These are phyloP conservation scores for Salicornia ramosissima DNA, from an alignment of 148 eudicot genomes.

Conservation along the genomic window DNA sequence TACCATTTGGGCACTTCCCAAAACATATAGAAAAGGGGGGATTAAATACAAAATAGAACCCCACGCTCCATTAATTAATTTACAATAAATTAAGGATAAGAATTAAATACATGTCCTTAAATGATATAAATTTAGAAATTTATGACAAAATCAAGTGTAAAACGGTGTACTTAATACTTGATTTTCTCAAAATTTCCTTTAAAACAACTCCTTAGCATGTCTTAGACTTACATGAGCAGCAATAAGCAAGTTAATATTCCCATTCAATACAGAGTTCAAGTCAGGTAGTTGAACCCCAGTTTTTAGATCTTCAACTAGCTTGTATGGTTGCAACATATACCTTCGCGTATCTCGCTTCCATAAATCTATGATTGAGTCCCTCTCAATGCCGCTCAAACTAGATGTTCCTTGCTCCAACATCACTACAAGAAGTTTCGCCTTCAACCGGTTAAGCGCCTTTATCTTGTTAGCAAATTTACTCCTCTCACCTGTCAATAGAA, in stretches of 20 bases:
- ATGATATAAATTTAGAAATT: too few species aligned
- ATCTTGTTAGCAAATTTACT: conserved; percentile 69
- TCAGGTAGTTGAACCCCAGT: conserved; percentile 63
- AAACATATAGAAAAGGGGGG: too few species aligned
- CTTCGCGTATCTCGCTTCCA: conserved; percentile 55
- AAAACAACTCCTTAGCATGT: conserved; percentile 38
- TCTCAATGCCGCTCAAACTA: conserved; percentile 32
- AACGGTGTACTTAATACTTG: too few species aligned
- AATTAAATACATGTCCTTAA: too few species aligned
- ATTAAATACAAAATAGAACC: too few species aligned
- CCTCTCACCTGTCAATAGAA: conserved; percentile 62
- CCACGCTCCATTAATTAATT: too few species aligned
- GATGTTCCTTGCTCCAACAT: conserved; percentile 52
- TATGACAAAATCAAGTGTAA: too few species aligned
- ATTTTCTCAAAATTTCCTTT: too few species aligned
- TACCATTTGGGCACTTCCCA: too few species aligned
- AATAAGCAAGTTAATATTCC: conserved; percentile 64
- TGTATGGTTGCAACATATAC: conserved; percentile 54
- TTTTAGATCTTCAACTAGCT: conserved; percentile 69
- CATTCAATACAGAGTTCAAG: conserved; percentile 65
- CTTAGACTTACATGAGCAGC: conserved; percentile 55
- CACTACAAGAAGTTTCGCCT: conserved; percentile 61
- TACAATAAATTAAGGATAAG: too few species aligned
- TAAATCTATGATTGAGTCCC: conserved; percentile 25
- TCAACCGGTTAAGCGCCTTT: conserved; percentile 78